phyloP scores from a whole-genome alignment of 2,329 filamentous ascomycete species.

The Fusarium cicatricum region DNA sequence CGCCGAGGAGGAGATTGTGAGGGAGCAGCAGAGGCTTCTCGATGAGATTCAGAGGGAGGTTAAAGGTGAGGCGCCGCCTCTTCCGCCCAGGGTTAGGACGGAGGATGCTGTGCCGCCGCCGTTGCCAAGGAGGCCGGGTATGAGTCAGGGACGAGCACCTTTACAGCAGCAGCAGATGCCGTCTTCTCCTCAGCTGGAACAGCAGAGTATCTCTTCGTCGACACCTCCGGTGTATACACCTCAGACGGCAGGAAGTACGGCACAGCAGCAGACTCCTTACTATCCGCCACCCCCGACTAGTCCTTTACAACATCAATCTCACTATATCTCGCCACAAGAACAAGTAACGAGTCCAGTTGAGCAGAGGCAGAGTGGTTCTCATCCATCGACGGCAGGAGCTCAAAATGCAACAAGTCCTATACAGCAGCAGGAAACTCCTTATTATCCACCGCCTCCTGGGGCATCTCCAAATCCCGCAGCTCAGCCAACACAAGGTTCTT shows the following conservation, averaged over 20 bases:
- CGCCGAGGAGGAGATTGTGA: constrained; percentile 19
- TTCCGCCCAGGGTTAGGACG: constrained; percentile 11
- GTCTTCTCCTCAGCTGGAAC: neutral
- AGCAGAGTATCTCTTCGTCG: too few relatives aligned
- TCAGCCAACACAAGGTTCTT: neutral
- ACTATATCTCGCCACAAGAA: too few relatives aligned
- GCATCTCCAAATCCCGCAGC: neutral
- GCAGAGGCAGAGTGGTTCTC: neutral
- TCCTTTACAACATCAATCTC: too few relatives aligned
- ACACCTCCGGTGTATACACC: too few relatives aligned
- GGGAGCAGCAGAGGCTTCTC: constrained; percentile 23
- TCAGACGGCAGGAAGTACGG: too few relatives aligned
- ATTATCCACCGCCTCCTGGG: neutral
- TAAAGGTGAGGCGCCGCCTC: constrained; percentile 1
- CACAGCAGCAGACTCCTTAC: neutral
- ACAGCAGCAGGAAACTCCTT: neutral
- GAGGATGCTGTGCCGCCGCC: constrained; percentile 16
- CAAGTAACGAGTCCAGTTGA: neutral
- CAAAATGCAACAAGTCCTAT: neutral
- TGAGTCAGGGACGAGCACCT: neutral
- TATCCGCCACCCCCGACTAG: constrained; percentile 1
- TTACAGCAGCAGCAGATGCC: neutral
- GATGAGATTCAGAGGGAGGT: constrained; percentile 27
- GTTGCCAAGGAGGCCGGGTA: constrained; percentile 23
- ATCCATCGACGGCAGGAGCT: neutral